Evolutionary conservation across 192 early-diverging fungal species (phyloP), one percentile per base, ranked within the genome.

Genomic region (Entrophospora sp.): DNA sequence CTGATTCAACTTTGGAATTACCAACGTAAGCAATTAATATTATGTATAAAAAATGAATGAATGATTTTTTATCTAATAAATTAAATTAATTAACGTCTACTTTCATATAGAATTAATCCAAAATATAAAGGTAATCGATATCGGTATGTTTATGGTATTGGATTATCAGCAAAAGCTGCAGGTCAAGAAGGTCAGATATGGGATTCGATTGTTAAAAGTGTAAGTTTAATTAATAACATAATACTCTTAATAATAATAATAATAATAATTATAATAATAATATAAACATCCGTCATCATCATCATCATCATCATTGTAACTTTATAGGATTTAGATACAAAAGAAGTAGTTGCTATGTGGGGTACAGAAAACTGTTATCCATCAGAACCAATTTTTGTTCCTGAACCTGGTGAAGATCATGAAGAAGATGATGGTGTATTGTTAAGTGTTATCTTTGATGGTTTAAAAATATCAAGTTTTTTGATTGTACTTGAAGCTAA

Each of bases 341-440:
- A 75, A 40, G 48, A 63, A 10, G 61, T 71, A 35, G 67, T 69
- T 4, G 77, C 66, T 27, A 69, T 57, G 7, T 79, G 77, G 77
- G 53, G 30, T 2, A 2, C 6, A 13, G 62, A 64, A 46, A 75
- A 87, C 68, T 87, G 86, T 71, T 89, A 82, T 61, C 89, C 91
- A 28, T 86, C 87, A 8, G 89, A 94, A 73, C 84, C 91, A 1
- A 67, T 87, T 16, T 94, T 91, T 79, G 83, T 94, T 27, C 85
- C 89, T 40, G 77, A 35, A 48, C 68, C 73, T 16, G 75, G 70
- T 14, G 68, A 79, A 42, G 70, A 66, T 8, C 67, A 56, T 37
- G 72, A 75, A 22, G 91, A 93, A 73, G 91, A 91, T 68, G 82
- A 85, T 31, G 91, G 91, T 18, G 86, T 84, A 35, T 34, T 94